Percentiles rank a stretch among this genome's conserved stretches.
These are phyloP conservation scores for Hypoxylon rubiginosum DNA, from an alignment of 2,329 filamentous ascomycete species.

Conservation along the genomic window DNA sequence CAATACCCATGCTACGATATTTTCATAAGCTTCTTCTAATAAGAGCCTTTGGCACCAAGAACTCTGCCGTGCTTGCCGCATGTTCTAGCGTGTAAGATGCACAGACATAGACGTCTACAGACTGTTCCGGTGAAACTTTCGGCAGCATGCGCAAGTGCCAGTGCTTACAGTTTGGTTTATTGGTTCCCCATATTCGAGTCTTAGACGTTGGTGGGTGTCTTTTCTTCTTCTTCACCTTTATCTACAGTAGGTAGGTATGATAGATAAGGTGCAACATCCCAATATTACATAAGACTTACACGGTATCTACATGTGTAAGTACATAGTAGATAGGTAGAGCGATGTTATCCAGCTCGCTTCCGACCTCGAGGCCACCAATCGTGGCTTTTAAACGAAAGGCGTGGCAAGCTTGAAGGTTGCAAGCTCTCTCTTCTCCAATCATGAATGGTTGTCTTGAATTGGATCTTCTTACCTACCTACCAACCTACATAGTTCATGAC, in stretches of 20 bases:
- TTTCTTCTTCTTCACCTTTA: slow-evolving; percentile 1
- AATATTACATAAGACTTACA: not conserved
- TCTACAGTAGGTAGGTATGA: slow-evolving; percentile 2
- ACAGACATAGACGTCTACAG: slow-evolving; percentile 14
- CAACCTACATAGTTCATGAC: not conserved
- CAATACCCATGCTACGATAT: slow-evolving; percentile 7
- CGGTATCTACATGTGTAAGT: not conserved
- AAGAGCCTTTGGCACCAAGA: slow-evolving; percentile 8
- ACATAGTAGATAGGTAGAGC: not conserved
- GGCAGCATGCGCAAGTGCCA: not conserved
- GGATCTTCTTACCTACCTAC: not conserved
- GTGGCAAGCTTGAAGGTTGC: slow-evolving; percentile 20
- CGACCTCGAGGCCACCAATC: slow-evolving; percentile 30
- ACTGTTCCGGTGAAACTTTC: slow-evolving; percentile 11
- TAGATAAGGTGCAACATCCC: not conserved
- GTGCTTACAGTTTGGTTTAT: not conserved
- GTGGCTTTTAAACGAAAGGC: slow-evolving; percentile 10
- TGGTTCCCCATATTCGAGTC: not conserved
- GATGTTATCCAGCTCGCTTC: slow-evolving; percentile 15
- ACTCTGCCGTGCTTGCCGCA: slow-evolving; percentile 31
- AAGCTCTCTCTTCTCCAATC: slow-evolving; percentile 7
- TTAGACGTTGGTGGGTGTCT: not conserved
- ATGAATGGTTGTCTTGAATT: slow-evolving; percentile 13
- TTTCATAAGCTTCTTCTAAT: slow-evolving; percentile 11
- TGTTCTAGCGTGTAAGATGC: slow-evolving; percentile 19